Percentiles rank a stretch among this genome's conserved stretches.
Evolutionary conservation across 2,329 filamentous ascomycete species (phyloP).

Genomic region (Plectosphaerella plurivora): DNA sequence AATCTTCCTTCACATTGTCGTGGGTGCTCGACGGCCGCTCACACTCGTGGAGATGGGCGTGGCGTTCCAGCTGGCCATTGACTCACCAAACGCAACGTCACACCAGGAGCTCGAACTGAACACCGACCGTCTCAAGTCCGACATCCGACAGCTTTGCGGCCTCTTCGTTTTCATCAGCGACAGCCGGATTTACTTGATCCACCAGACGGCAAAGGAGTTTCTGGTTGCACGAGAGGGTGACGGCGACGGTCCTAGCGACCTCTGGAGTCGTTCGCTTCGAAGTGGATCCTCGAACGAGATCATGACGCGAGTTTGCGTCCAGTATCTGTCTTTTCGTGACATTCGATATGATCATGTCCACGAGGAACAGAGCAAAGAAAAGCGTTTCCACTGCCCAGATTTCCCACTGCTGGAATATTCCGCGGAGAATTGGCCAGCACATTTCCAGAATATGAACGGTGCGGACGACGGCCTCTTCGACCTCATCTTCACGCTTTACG

Average conservation of each 20-base stretch:
- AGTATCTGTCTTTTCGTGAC: slow-evolving; percentile 1
- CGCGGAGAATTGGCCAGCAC: slow-evolving; percentile 1
- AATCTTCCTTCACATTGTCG: slow-evolving; percentile 8
- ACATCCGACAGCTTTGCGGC: slow-evolving; percentile 1
- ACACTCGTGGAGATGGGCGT: slow-evolving; percentile 7
- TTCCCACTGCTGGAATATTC: slow-evolving; percentile 2
- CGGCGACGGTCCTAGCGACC: not conserved
- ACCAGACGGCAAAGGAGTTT: not conserved
- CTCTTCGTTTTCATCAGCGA: slow-evolving; percentile 5
- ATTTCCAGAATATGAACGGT: not conserved
- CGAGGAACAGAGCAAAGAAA: not conserved
- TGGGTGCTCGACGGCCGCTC: slow-evolving; percentile 9
- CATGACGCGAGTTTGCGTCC: slow-evolving; percentile 1
- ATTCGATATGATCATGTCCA: not conserved
- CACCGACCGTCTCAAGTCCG: not conserved
- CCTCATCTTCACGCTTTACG: not conserved
- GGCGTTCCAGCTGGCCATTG: slow-evolving; percentile 2
- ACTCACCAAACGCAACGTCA: not conserved
- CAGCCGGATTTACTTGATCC: slow-evolving; percentile 1
- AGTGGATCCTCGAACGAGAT: not conserved
- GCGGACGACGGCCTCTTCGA: not conserved
- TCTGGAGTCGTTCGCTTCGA: slow-evolving; percentile 1
- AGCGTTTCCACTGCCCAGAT: not conserved
- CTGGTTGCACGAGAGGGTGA: not conserved
- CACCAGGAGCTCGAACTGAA: slow-evolving; percentile 1